Base-by-base conservation (phyloP, 345 rosid species). In the Citropsis articulata region DNA sequence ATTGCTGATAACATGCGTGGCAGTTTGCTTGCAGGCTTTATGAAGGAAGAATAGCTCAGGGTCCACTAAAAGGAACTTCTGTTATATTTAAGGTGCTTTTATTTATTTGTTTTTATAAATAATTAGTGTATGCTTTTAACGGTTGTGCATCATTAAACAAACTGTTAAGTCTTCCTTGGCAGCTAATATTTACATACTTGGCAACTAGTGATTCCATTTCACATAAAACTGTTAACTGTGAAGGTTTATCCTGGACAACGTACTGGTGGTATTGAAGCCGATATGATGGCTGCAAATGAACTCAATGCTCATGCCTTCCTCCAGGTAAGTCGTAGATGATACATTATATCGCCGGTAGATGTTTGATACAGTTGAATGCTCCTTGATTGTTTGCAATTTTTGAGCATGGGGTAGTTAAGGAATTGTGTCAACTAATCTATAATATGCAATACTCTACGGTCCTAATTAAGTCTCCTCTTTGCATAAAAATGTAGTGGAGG, bases 201-300 rank as follows among this genome's bases (percentile, higher is more conserved):
- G 22, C 57, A 53, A 53, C 57, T 14, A 53, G 22, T 53, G 57
- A 18, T 53, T 18, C 57, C 22, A 53, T 53, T 53, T 53, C 22
- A 53, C 55, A 9, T 73, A 69, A 67, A 71, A 55, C 64, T 81
- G 30, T 75, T 78, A 27, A 10, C 55, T 36, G 57, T 89, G 74
- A 81, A 95, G 99, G 99, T 95, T 70, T 95, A 93, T 86, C 99
- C 99, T 0, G 98, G 99, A 82, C 64, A 83, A 81, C 85, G 98
- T 75, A 89, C 92, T 84, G 97, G 84, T 75, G 96, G 94, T 48
- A 65, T 82, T 79, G 99, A 95, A 86, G 93, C 97, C 35, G 99
- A 95, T 85, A 88, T 90, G 97, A 92, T 95, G 99, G 99, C 98
- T 69, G 97, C 98, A 81, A 95, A 91, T 81, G 99, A 95, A 85